phyloP scores from a whole-genome alignment of 129 eudicot species.

The Lactuca sativa region DNA sequence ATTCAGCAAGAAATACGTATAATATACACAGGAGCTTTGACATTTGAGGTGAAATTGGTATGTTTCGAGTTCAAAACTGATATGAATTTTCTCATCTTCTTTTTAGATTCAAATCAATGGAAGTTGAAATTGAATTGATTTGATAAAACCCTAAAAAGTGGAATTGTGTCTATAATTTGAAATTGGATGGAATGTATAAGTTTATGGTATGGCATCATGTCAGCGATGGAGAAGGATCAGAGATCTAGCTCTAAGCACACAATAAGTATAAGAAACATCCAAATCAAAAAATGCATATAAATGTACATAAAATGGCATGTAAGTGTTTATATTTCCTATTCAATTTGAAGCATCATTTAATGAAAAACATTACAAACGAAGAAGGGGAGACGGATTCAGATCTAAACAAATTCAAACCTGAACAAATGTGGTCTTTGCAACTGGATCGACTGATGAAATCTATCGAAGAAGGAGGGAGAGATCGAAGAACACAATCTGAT shows the following conservation, averaged over 20 bases:
- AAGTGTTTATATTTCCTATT: not conserved
- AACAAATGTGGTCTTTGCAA: constrained; percentile 6
- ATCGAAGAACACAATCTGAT: constrained; percentile 8
- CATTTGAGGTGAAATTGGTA: no score
- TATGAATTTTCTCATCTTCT: not conserved
- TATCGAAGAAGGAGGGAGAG: not conserved
- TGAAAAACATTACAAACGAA: not conserved
- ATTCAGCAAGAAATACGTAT: no score
- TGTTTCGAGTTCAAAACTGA: not conserved
- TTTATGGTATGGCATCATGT: not conserved
- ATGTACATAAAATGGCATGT: not conserved
- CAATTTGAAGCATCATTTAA: not conserved
- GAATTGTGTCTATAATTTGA: not conserved
- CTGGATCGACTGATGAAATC: constrained; percentile 15
- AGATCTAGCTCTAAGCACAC: constrained; percentile 22
- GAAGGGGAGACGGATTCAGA: not conserved
- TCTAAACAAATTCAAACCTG: constrained; percentile 27
- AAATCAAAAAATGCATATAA: not conserved
- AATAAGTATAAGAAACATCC: not conserved
- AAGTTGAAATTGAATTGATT: not conserved
- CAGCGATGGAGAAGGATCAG: not conserved
- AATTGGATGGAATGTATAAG: not conserved
- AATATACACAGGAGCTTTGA: no score
- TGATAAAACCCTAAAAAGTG: constrained; percentile 14
- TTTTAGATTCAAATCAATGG: not conserved